phyloP scores from a whole-genome alignment of 2,329 filamentous ascomycete genomes.

The Ilyonectria robusta region DNA sequence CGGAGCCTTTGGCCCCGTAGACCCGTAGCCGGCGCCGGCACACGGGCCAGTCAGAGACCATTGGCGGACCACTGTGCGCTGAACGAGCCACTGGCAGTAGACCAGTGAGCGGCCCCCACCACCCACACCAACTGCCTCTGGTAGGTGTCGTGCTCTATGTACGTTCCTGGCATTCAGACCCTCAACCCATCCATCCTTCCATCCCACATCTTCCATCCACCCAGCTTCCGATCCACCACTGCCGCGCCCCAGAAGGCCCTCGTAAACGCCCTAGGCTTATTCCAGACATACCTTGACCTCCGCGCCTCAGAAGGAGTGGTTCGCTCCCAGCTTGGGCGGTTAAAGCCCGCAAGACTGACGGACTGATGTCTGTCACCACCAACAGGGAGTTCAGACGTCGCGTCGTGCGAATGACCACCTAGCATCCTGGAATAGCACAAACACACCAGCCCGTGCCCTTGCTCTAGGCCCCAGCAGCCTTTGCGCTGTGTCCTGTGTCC shows the following conservation, averaged over 20 bases:
- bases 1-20: slow-evolving; percentile 22
- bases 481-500: background rate
- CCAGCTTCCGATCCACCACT: slow-evolving; percentile 22
- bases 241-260: slow-evolving; percentile 15
- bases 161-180: slow-evolving; percentile 9
- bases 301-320: slow-evolving; percentile 8
- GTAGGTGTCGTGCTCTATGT: slow-evolving; percentile 11
- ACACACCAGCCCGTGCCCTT: slow-evolving; percentile 11
- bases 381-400: slow-evolving; percentile 12
- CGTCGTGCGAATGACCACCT: slow-evolving; percentile 11
- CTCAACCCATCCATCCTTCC: slow-evolving; percentile 6
- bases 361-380: slow-evolving; percentile 2
- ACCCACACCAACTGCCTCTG: slow-evolving; percentile 16
- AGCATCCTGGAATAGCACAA: slow-evolving; percentile 23
- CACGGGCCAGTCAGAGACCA: slow-evolving; percentile 27
- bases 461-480: background rate
- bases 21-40: slow-evolving; percentile 23
- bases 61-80: slow-evolving; percentile 36
- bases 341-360: slow-evolving; percentile 15
- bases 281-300: slow-evolving; percentile 22
- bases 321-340: slow-evolving; percentile 16
- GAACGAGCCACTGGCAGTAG: slow-evolving; percentile 40
- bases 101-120: slow-evolving; percentile 26
- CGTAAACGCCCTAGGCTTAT: slow-evolving; percentile 27
- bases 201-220: slow-evolving; percentile 14